These are phyloP conservation scores for Fusarium nisikadoi DNA, from an alignment of 2,329 filamentous ascomycete genomes.

Conservation along the genomic window DNA sequence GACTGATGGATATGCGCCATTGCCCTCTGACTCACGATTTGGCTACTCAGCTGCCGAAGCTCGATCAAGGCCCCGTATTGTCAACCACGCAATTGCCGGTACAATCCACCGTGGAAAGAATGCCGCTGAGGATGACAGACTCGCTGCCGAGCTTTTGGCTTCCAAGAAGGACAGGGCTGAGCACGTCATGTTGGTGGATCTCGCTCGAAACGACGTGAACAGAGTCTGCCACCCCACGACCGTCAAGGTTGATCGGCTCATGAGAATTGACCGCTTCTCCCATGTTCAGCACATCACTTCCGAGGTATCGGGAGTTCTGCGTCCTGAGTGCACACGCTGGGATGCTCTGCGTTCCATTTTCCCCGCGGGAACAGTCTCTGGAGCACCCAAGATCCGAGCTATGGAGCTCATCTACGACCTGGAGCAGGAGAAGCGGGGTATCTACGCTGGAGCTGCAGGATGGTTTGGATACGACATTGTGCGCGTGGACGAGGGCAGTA, in stretches of 20 bases:
- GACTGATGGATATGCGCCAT: conserved; percentile 50
- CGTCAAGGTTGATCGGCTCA: conserved; percentile 90
- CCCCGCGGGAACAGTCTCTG: conserved; percentile 94
- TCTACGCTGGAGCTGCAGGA: conserved; percentile 95
- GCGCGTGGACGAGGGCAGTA: conserved; percentile 65
- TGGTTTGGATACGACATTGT: conserved; percentile 92
- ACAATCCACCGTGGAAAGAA: conserved; percentile 85
- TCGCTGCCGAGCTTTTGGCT: conserved; percentile 70
- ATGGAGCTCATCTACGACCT: conserved; percentile 98
- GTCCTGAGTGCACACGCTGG: conserved; percentile 86
- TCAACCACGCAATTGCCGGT: conserved; percentile 96
- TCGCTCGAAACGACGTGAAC: conserved; percentile 96
- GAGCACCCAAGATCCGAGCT: conserved; percentile 93
- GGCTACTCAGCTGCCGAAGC: conserved; percentile 41
- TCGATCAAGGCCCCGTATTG: conserved; percentile 82
- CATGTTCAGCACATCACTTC: conserved; percentile 98
- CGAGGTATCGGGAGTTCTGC: conserved; percentile 91
- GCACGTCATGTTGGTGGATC: conserved; percentile 97
- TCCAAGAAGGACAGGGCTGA: conserved; percentile 87
- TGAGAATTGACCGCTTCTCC: conserved; percentile 94
- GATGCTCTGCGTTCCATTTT: conserved; percentile 97
- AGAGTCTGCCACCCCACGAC: conserved; percentile 91
- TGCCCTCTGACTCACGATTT: conserved; percentile 41
- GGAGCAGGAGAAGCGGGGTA: conserved; percentile 91
- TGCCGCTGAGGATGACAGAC: conserved; percentile 82